A percentile compares a stretch with the other conserved stretches of the same genome.
These are phyloP conservation scores for Arachnomyces sp. DNA, from an alignment of 2,329 filamentous ascomycete species.

Conservation along the genomic window DNA sequence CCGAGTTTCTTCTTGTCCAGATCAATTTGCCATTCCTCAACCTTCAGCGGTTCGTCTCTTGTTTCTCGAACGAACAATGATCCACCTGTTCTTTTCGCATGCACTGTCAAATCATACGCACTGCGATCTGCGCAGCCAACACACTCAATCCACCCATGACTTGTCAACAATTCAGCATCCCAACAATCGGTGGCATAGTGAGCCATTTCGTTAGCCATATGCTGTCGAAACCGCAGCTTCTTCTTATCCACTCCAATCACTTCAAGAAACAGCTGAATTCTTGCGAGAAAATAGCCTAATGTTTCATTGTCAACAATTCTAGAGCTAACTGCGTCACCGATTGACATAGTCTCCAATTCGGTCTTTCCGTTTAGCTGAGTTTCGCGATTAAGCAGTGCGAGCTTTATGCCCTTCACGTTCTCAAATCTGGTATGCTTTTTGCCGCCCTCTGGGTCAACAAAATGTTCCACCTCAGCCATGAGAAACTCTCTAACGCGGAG, in stretches of 20 bases:
- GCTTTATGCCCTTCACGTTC: conserved; percentile 66
- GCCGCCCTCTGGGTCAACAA: conserved; percentile 73
- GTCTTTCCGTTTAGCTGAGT: conserved; percentile 74
- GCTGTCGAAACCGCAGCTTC: conserved; percentile 83
- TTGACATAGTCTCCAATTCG: conserved; percentile 55
- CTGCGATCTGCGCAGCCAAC: conserved; percentile 82
- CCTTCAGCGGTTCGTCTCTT: conserved; percentile 59
- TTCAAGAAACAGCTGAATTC: conserved; percentile 73
- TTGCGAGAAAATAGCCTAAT: conserved; percentile 78
- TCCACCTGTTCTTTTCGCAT: conserved; percentile 73
- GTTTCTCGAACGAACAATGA: conserved; percentile 68
- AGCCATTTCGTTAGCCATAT: conserved; percentile 72
- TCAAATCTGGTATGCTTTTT: conserved; percentile 78
- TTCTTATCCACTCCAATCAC: conserved; percentile 70
- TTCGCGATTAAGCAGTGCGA: conserved; percentile 67
- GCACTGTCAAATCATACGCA: conserved; percentile 76
- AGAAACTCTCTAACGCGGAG: conserved; percentile 80
- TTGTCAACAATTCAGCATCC: conserved; percentile 77
- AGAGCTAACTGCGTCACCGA: conserved; percentile 68
- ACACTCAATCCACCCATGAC: conserved; percentile 83
- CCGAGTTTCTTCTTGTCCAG: conserved; percentile 82
- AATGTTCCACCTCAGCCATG: conserved; percentile 91
- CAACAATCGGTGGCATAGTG: conserved; percentile 87
- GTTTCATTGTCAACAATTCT: conserved; percentile 86
- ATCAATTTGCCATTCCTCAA: conserved; percentile 71